Conservation (phyloP, 768 basidiomycete species). For the Psilocybe cyanescens region DNA sequence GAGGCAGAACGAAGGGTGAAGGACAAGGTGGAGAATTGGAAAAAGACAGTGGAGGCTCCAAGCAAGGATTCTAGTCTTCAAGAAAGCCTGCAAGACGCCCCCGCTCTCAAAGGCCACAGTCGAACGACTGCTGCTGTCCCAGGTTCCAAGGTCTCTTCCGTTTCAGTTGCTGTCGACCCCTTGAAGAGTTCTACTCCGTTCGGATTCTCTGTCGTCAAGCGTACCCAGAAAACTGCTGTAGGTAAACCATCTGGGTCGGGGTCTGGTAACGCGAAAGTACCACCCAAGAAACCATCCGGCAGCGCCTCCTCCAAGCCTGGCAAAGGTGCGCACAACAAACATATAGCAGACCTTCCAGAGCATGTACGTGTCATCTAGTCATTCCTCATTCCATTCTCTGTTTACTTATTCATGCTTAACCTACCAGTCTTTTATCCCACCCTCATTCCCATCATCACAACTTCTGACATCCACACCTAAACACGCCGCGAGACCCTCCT, state of each 20-base stretch:
- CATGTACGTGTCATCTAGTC: conserved; percentile 12
- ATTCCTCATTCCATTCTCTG: not conserved
- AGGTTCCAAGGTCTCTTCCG: not conserved
- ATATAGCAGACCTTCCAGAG: conserved; percentile 17
- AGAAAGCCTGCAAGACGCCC: not conserved
- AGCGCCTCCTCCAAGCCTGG: not conserved
- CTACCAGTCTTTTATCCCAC: conserved; percentile 18
- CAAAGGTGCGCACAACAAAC: not conserved
- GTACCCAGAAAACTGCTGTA: not conserved
- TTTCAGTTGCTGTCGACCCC: not conserved
- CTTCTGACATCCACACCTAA: conserved; percentile 29
- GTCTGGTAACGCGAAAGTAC: not conserved
- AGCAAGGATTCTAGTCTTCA: conserved; percentile 7
- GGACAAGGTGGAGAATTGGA: conserved; percentile 29
- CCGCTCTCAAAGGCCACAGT: conserved; percentile 1
- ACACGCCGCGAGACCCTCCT: conserved; percentile 20
- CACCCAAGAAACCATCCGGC: not conserved
- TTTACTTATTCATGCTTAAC: not conserved
- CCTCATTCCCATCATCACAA: conserved; percentile 23
- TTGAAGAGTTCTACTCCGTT: conserved; percentile 14
- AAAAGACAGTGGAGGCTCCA: conserved; percentile 16
- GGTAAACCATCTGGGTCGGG: conserved; percentile 7
- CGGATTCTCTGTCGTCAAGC: conserved; percentile 21
- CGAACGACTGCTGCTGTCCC: not conserved
- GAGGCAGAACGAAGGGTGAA: conserved; percentile 18